Conservation (phyloP, 768 basidiomycete genomes). For the Tulasnella sp. region DNA sequence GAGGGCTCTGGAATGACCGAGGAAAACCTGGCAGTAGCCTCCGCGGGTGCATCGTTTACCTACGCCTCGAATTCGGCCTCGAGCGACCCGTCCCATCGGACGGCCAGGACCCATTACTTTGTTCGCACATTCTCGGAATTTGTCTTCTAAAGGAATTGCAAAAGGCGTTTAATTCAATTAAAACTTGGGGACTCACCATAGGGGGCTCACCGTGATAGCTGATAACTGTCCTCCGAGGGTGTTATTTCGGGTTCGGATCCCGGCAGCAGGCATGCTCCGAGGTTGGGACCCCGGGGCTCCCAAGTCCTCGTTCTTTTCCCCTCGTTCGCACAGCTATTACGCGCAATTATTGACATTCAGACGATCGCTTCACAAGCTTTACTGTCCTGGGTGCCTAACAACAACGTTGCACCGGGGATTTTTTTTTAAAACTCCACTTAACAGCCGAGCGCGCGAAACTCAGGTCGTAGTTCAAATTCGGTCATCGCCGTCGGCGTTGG, state of each 20-base stretch:
- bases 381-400: not conserved
- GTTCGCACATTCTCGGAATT: not conserved
- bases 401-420: not conserved
- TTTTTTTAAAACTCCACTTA: not conserved
- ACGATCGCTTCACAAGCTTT: not conserved
- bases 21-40: not conserved
- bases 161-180: not conserved
- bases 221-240: not conserved
- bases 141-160: not conserved
- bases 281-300: not conserved
- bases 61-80: not conserved
- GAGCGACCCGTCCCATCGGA: not conserved
- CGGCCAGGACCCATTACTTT: not conserved
- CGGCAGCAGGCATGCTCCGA: not conserved
- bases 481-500: not conserved
- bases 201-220: not conserved
- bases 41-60: not conserved
- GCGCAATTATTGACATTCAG: not conserved
- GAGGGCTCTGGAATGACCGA: not conserved
- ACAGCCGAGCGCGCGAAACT: not conserved
- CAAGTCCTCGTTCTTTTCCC: not conserved
- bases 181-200: not conserved
- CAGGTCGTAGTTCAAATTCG: not conserved
- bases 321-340: not conserved
- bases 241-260: not conserved